A percentile compares a stretch with the other conserved stretches of the same genome.
phyloP scores from a whole-genome alignment of 768 basidiomycete genomes.

The Scleroderma citrinum region DNA sequence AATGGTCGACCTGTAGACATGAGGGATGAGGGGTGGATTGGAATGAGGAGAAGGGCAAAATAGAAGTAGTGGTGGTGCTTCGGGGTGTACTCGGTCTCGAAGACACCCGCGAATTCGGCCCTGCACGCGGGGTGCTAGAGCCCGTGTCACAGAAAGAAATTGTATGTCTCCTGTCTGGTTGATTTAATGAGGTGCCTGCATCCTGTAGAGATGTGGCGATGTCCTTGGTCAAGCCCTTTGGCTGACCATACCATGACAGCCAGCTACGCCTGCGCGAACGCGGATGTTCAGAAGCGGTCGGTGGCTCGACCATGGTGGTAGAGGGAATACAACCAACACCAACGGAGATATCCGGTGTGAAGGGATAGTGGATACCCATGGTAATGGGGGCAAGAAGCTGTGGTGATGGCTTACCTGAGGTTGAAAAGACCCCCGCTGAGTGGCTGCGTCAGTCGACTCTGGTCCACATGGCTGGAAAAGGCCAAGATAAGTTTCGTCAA shows the following conservation, averaged over 20 bases:
- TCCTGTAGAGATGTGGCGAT: slow-evolving; percentile 8
- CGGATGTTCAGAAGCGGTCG: slow-evolving; percentile 1
- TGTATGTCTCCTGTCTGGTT: slow-evolving; percentile 9
- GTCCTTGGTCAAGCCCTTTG: slow-evolving; percentile 17
- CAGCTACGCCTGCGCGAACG: slow-evolving; percentile 23
- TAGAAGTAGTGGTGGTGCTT: slow-evolving; percentile 18
- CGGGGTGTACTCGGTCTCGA: slow-evolving; percentile 17
- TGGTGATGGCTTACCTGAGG: slow-evolving; percentile 25
- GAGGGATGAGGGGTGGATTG: slow-evolving; percentile 14
- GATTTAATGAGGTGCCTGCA: slow-evolving; percentile 12
- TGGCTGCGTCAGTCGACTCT: slow-evolving; percentile 26
- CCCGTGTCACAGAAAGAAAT: neutral
- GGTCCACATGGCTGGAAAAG: slow-evolving; percentile 18
- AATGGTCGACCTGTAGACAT: slow-evolving; percentile 18
- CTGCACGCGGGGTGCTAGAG: neutral
- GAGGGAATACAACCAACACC: neutral
- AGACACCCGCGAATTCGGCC: slow-evolving; percentile 4
- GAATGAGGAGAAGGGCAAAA: slow-evolving; percentile 21
- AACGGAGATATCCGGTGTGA: neutral
- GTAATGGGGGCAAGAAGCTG: slow-evolving; percentile 9
- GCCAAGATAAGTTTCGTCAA: slow-evolving; percentile 11
- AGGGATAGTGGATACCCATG: slow-evolving; percentile 5
- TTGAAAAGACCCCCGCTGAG: slow-evolving; percentile 17
- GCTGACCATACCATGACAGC: slow-evolving; percentile 22
- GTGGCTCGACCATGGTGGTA: slow-evolving; percentile 20